phyloP scores from a whole-genome alignment of 306 rosid genomes.

The Malus domestica region DNA sequence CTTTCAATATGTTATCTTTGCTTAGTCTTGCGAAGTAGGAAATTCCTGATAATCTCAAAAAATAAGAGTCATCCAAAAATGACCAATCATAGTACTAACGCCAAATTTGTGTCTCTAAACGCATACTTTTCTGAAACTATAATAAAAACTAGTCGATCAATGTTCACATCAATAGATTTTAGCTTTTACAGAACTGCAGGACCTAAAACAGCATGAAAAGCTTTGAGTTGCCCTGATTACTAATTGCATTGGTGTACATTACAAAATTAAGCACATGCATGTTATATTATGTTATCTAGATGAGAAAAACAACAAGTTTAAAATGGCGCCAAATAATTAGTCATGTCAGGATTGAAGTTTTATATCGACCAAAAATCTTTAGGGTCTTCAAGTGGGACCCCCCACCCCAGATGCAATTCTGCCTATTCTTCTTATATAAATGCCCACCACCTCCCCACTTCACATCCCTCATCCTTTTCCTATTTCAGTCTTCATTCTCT shows the following conservation, averaged over 20 bases:
- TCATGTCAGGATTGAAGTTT: slow-evolving; percentile 12
- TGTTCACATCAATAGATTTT: not conserved
- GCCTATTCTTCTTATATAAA: not conserved
- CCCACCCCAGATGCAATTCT: not conserved
- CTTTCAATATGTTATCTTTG: no score
- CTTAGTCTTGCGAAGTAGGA: no score
- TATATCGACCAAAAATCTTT: slow-evolving; percentile 13
- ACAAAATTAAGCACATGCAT: not conserved
- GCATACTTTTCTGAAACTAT: no score
- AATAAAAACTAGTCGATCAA: no score
- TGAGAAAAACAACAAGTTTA: not conserved
- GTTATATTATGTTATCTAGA: not conserved
- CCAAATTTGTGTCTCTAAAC: not conserved
- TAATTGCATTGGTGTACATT: not conserved
- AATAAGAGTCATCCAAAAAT: no score
- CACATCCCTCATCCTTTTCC: slow-evolving; percentile 10
- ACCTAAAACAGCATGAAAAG: not conserved
- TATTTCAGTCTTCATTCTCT: not conserved
- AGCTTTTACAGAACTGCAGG: not conserved
- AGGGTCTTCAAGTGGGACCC: slow-evolving; percentile 12
- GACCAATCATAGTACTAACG: no score
- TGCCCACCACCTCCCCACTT: slow-evolving; percentile 2
- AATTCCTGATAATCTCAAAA: no score
- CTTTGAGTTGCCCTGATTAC: not conserved
- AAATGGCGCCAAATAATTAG: slow-evolving; percentile 21